Conservation (phyloP, 257 asterid species). For the Salvia hispanica region DNA sequence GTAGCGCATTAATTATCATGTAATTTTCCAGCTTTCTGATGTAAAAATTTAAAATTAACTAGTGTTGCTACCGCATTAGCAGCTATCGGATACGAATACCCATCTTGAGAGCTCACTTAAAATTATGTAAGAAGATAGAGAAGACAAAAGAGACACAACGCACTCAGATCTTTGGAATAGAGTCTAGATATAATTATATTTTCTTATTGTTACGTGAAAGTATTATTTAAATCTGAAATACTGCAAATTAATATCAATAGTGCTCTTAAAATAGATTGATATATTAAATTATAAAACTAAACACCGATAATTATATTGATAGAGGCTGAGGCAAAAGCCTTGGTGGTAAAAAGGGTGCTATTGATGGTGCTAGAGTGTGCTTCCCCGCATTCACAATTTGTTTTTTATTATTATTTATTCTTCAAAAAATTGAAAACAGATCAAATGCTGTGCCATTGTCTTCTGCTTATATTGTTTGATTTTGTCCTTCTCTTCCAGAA, state of each 20-base stretch:
- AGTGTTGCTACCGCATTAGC: too few species aligned
- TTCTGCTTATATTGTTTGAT: too few species aligned
- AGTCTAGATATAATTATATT: neutral
- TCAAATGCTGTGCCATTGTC: too few species aligned
- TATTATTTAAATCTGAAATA: neutral
- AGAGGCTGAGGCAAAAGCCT: neutral
- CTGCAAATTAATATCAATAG: neutral
- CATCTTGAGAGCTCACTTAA: too few species aligned
- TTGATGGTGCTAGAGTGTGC: constrained; percentile 7
- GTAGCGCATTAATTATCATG: too few species aligned
- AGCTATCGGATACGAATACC: too few species aligned
- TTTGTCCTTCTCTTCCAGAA: too few species aligned
- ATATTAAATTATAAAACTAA: neutral
- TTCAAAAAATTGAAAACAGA: neutral
- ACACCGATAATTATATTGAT: neutral
- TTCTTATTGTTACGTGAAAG: neutral
- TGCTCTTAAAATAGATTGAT: neutral
- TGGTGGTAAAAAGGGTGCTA: neutral
- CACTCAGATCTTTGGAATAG: neutral
- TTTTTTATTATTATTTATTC: constrained; percentile 3
- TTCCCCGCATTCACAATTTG: constrained; percentile 11
- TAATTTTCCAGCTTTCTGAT: too few species aligned
- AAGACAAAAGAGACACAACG: neutral
- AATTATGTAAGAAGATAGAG: neutral
- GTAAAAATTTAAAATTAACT: too few species aligned